Conservation (phyloP, 2,329 filamentous ascomycete species). For the Moelleriella libera region DNA sequence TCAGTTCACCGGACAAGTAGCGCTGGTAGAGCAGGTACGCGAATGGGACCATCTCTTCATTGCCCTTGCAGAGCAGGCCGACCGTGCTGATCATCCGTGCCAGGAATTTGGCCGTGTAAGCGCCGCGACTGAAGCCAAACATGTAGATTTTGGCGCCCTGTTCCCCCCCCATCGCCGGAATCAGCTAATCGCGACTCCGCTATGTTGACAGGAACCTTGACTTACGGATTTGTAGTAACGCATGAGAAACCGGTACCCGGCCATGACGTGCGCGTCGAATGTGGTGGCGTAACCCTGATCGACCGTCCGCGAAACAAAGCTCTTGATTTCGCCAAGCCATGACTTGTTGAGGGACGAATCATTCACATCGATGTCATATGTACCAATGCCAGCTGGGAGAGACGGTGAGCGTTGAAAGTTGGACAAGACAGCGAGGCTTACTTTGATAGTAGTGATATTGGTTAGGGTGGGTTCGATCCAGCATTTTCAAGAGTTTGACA, state of each 20-base stretch:
- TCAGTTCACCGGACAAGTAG: conserved; percentile 23
- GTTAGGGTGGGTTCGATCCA: conserved; percentile 27
- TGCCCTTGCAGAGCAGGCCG: conserved; percentile 33
- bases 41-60: conserved; percentile 39
- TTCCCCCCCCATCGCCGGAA: background rate
- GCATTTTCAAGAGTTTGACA: conserved; percentile 31
- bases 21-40: conserved; percentile 29
- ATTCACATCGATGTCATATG: conserved; percentile 28
- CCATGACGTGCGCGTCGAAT: conserved; percentile 36
- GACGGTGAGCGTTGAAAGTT: background rate
- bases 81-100: conserved; percentile 35
- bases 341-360: conserved; percentile 21
- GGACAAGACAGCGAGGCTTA: conserved; percentile 10
- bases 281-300: conserved; percentile 29
- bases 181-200: background rate
- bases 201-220: background rate
- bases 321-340: conserved; percentile 17
- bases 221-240: conserved; percentile 31
- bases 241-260: conserved; percentile 40
- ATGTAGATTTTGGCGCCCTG: conserved; percentile 37
- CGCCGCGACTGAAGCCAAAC: conserved; percentile 38
- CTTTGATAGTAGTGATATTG: conserved; percentile 37
- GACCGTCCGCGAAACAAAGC: conserved; percentile 22
- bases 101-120: conserved; percentile 38
- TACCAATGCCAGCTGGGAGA: conserved; percentile 31